phyloP scores from a whole-genome alignment of 1,284 basidiomycete species.

The Leccinum fallax region DNA sequence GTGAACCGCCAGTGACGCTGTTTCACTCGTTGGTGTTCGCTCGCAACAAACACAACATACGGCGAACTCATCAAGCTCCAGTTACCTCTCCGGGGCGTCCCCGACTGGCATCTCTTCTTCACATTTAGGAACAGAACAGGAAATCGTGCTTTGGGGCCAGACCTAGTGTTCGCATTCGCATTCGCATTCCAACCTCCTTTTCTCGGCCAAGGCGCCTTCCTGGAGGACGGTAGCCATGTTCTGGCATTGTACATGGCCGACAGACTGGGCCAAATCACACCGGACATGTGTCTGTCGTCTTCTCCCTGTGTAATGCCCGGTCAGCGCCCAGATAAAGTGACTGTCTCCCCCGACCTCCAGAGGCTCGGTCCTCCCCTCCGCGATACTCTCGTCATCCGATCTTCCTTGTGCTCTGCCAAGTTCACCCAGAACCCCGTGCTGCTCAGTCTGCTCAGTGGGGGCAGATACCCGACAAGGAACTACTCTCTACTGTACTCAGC shows the following conservation, averaged over 20 bases:
- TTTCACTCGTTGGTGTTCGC: slow-evolving; percentile 92
- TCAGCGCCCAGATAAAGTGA: slow-evolving; percentile 59
- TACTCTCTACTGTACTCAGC: slow-evolving; percentile 74
- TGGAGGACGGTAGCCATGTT: slow-evolving; percentile 90
- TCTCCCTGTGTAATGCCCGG: slow-evolving; percentile 60
- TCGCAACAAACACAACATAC: slow-evolving; percentile 85
- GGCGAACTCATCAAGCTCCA: slow-evolving; percentile 92
- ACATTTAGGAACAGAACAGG: slow-evolving; percentile 84
- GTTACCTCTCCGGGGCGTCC: slow-evolving; percentile 69
- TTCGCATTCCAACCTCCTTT: slow-evolving; percentile 79
- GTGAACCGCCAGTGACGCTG: slow-evolving; percentile 78
- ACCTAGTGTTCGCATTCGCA: slow-evolving; percentile 89
- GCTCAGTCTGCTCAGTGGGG: slow-evolving; percentile 87
- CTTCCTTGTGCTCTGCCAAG: slow-evolving; percentile 90
- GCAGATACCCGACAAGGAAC: slow-evolving; percentile 61
- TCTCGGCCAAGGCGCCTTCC: slow-evolving; percentile 75
- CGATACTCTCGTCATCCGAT: slow-evolving; percentile 83
- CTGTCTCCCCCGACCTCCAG: slow-evolving; percentile 63
- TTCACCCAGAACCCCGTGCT: slow-evolving; percentile 93
- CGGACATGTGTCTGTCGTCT: slow-evolving; percentile 69
- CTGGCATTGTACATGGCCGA: slow-evolving; percentile 84
- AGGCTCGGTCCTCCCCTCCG: slow-evolving; percentile 68
- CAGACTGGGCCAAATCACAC: slow-evolving; percentile 58
- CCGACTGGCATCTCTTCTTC: slow-evolving; percentile 92
- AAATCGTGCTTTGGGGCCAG: slow-evolving; percentile 53